Evolutionary conservation across 2,329 filamentous ascomycete genomes (phyloP), one percentile per base, ranked within the genome.

Genomic region (Epichloe gansuensis): DNA sequence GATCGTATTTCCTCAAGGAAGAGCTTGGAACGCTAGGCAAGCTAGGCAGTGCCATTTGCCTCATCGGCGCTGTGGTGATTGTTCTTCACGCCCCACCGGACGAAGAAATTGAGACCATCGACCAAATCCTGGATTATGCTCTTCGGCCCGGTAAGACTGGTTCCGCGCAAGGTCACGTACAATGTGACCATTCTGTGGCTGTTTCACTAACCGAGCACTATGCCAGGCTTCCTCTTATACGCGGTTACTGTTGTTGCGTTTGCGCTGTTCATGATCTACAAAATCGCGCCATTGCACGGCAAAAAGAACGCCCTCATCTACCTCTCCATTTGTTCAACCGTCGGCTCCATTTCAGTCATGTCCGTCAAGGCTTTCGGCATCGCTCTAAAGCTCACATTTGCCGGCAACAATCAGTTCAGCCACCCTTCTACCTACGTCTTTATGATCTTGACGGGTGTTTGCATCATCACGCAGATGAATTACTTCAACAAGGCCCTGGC

Each of bases 401-500:
- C 78, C 47, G 93, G 91, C 51, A 85, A 94, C 69, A 98, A 98
- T 70, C 93, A 98, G 68, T 96, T 98, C 68, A 82, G 81, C 5
- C 88, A 95, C 61, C 88, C 94, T 2, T 95, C 89, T 48, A 98
- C 94, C 54, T 98, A 98, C 62, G 90, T 96, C 57, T 98, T 98
- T 67, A 84, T 91, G 69, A 96, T 98, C 58, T 81, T 97, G 58
- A 93, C 90, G 0, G 76, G 78, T 3, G 88, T 96, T 57, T 98
- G 93, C 74, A 97, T 98, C 64, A 69, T 98, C 59, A 96, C 90
- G 8, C 93, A 98, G 75, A 97, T 98, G 93, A 98, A 98, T 70
- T 98, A 98, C 70, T 95, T 98, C 71, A 98, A 98, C 76, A 98
- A 98, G 71, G 93, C 93, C 7, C 74, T 98, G 54, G 94, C 89